These are phyloP conservation scores for Meredithiella fracta DNA, from an alignment of 2,329 filamentous ascomycete species.

Conservation along the genomic window DNA sequence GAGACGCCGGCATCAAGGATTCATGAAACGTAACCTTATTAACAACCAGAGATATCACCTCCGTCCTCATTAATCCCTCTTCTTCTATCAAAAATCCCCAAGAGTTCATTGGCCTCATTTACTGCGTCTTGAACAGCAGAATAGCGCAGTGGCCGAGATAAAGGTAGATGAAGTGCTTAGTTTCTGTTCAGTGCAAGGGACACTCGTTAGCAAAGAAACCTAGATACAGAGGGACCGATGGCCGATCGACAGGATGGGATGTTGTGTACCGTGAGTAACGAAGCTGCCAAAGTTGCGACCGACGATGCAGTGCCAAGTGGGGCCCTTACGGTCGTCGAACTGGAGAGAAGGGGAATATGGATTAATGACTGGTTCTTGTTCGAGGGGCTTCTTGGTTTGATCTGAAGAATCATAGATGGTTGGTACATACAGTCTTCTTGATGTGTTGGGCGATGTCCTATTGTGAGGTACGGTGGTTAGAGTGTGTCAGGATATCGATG, in stretches of 20 bases:
- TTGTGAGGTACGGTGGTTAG: neutral
- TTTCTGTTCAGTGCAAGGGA: constrained; percentile 44
- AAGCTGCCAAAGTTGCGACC: constrained; percentile 98
- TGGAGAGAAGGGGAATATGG: constrained; percentile 25
- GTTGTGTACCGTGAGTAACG: constrained; percentile 69
- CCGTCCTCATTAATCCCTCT: no score
- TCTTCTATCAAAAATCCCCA: no score
- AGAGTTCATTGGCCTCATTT: constrained; percentile 18
- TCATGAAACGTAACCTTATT: neutral
- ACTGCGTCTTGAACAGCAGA: constrained; percentile 97
- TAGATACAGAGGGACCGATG: neutral
- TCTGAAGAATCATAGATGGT: no score
- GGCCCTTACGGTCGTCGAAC: constrained; percentile 94
- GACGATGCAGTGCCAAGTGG: constrained; percentile 98
- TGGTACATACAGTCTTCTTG: constrained; percentile 61
- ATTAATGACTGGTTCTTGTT: neutral
- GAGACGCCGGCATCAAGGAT: neutral
- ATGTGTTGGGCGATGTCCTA: constrained; percentile 93
- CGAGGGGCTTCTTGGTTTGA: neutral
- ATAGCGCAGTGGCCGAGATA: constrained; percentile 98
- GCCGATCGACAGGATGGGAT: neutral
- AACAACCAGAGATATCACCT: no score
- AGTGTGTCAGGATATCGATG: neutral
- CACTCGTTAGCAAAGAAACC: constrained; percentile 17
- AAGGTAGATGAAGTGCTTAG: constrained; percentile 99